A percentile compares a stretch with the other conserved stretches of the same genome.
Evolutionary conservation across 1,284 basidiomycete species (phyloP).

Genomic region (Sanghuangporus baumii): DNA sequence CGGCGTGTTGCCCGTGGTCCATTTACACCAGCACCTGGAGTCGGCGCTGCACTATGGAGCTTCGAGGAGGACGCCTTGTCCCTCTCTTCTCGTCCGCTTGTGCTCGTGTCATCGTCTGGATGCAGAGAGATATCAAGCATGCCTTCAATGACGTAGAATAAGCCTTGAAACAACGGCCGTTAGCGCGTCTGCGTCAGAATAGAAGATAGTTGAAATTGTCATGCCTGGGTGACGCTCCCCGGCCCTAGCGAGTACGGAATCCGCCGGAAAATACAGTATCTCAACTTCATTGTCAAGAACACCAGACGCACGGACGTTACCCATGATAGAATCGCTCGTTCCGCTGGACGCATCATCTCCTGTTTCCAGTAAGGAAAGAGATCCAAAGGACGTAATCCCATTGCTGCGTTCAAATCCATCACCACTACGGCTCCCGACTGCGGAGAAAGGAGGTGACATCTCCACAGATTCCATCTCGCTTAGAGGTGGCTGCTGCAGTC

Average conservation of each 20-base stretch:
- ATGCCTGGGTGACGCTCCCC: slow-evolving; percentile 84
- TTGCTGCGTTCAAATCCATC: slow-evolving; percentile 35
- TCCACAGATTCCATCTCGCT: slow-evolving; percentile 60
- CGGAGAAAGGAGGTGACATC: slow-evolving; percentile 55
- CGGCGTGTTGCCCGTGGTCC: background rate
- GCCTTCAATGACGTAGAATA: slow-evolving; percentile 98
- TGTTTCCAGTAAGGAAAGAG: slow-evolving; percentile 75
- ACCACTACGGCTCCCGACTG: slow-evolving; percentile 36
- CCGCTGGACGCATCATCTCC: slow-evolving; percentile 64
- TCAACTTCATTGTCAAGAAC: slow-evolving; percentile 94
- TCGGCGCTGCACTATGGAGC: background rate
- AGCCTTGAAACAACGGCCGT: slow-evolving; percentile 40
- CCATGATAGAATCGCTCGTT: slow-evolving; percentile 57
- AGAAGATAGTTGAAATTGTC: slow-evolving; percentile 16
- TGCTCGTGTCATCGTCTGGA: slow-evolving; percentile 30
- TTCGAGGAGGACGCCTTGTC: slow-evolving; percentile 14
- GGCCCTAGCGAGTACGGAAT: slow-evolving; percentile 81
- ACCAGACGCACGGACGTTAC: slow-evolving; percentile 56
- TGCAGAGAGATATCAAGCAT: slow-evolving; percentile 90
- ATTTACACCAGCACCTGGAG: background rate
- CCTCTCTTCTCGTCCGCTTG: slow-evolving; percentile 7
- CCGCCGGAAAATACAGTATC: slow-evolving; percentile 89
- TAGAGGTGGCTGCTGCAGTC: slow-evolving; percentile 81
- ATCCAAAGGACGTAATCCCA: slow-evolving; percentile 76
- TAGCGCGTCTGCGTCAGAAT: slow-evolving; percentile 3